A percentile compares a stretch with the other conserved stretches of the same genome.
Evolutionary conservation across 179 eudicot genomes (phyloP).

Genomic region (Spinacia oleracea): DNA sequence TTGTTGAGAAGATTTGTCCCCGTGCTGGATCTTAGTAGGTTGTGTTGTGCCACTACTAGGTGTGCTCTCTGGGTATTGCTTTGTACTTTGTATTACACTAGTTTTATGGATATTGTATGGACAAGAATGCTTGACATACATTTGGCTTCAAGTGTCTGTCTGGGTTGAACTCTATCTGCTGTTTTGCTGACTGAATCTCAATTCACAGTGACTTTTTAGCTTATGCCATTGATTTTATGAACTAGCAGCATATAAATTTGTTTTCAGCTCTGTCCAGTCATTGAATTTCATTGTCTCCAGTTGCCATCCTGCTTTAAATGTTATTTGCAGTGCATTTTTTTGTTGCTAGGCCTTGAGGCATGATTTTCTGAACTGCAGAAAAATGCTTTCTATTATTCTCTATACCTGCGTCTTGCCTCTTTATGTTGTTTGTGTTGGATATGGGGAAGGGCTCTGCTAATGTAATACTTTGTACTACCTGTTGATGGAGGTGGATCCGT

Average conservation of each 20-base stretch:
- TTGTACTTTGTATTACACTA: not conserved
- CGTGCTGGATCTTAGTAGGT: not conserved
- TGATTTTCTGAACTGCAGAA: not conserved
- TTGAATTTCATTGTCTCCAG: not conserved
- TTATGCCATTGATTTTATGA: not conserved
- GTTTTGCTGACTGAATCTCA: not conserved
- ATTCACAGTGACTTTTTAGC: not conserved
- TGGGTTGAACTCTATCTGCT: not conserved
- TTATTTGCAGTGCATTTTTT: not conserved
- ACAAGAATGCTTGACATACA: not conserved
- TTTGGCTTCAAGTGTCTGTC: not conserved
- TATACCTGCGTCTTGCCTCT: not conserved
- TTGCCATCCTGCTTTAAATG: not conserved
- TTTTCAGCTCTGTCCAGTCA: not conserved
- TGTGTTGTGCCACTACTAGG: not conserved
- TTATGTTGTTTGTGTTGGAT: not conserved
- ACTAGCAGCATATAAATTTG: not conserved
- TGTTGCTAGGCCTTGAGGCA: not conserved
- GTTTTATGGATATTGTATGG: not conserved
- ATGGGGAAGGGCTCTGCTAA: no score
- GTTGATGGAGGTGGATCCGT: no score
- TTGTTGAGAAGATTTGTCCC: not conserved
- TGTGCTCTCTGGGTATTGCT: no score
- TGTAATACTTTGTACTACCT: not conserved
- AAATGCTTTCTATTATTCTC: not conserved